A percentile compares a stretch with the other conserved stretches of the same genome.
Conservation (phyloP, 2,329 filamentous ascomycete species). For the Colletotrichum sp. region DNA sequence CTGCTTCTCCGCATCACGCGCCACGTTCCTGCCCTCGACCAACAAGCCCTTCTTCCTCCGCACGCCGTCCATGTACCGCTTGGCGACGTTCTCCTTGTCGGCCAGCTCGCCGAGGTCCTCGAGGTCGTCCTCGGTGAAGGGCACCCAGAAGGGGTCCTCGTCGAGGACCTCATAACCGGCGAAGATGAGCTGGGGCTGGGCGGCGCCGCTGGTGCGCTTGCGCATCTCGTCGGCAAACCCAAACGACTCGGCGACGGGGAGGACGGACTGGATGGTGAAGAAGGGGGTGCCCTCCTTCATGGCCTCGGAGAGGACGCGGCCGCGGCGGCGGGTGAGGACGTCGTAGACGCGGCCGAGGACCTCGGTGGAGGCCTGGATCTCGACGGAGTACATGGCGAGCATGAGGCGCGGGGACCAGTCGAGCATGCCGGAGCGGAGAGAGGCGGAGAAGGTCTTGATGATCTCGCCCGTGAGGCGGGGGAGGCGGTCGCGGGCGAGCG, state of each 20-base stretch:
- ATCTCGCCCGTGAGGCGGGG: conserved; percentile 90
- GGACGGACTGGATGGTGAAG: conserved; percentile 87
- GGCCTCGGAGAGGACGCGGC: conserved; percentile 85
- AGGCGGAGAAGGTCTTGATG: conserved; percentile 85
- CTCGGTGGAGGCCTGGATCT: conserved; percentile 96
- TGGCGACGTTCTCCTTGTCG: conserved; percentile 94
- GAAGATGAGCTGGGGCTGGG: conserved; percentile 92
- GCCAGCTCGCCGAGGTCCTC: conserved; percentile 95
- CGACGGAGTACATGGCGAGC: conserved; percentile 96
- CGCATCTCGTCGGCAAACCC: conserved; percentile 97
- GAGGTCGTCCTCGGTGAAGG: conserved; percentile 92
- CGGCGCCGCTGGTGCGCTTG: conserved; percentile 88
- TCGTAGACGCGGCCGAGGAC: conserved; percentile 95
- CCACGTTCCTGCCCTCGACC: conserved; percentile 77
- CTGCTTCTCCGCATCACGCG: conserved; percentile 92
- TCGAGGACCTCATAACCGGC: conserved; percentile 91
- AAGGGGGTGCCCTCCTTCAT: conserved; percentile 97
- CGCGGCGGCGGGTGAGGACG: conserved; percentile 93
- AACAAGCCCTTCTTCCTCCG: conserved; percentile 86
- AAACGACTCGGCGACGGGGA: conserved; percentile 94
- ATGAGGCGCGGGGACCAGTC: conserved; percentile 97
- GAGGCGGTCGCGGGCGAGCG: conserved; percentile 68
- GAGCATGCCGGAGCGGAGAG: conserved; percentile 85
- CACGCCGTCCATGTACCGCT: conserved; percentile 93
- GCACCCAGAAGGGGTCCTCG: conserved; percentile 97